Conservation (phyloP, 139 green algal species). For the Tetratostichococcus sp. region DNA sequence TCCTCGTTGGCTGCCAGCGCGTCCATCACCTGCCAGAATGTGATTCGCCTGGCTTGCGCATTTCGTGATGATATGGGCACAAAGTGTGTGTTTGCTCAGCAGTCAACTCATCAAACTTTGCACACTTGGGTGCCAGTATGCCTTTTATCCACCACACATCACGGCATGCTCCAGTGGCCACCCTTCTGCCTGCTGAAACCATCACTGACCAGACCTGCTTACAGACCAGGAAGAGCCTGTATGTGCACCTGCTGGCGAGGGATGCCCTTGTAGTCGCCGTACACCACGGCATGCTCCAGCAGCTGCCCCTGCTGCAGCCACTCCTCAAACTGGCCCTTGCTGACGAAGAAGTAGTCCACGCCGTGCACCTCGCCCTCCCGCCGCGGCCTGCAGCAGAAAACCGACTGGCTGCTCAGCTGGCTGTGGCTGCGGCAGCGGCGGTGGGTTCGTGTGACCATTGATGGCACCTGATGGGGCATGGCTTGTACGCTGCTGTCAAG, state of each 20-base stretch:
- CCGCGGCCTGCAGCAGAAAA: conserved; percentile 41
- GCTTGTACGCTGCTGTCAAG: too few species aligned
- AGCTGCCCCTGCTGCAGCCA: conserved; percentile 78
- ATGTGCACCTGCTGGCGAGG: conserved; percentile 54
- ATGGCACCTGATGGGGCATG: too few species aligned
- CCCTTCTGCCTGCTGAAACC: too few species aligned
- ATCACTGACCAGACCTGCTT: neutral
- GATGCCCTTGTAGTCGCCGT: conserved; percentile 97
- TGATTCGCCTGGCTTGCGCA: too few species aligned
- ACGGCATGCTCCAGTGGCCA: too few species aligned
- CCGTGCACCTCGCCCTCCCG: conserved; percentile 80
- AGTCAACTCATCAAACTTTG: too few species aligned
- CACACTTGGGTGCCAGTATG: too few species aligned
- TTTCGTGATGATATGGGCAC: neutral
- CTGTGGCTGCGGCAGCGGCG: too few species aligned
- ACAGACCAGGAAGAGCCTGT: neutral
- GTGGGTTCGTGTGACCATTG: too few species aligned
- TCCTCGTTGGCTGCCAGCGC: conserved; percentile 71
- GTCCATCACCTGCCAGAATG: conserved; percentile 45
- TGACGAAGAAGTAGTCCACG: conserved; percentile 93
- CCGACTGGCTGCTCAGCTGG: too few species aligned
- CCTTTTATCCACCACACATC: too few species aligned
- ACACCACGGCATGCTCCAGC: conserved; percentile 93
- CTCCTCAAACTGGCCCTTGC: conserved; percentile 73
- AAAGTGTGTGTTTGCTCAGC: too few species aligned